A percentile compares a stretch with the other conserved stretches of the same genome.
These are phyloP conservation scores for Berkeleyomyces basicola DNA, from an alignment of 2,329 filamentous ascomycete genomes.

Conservation along the genomic window DNA sequence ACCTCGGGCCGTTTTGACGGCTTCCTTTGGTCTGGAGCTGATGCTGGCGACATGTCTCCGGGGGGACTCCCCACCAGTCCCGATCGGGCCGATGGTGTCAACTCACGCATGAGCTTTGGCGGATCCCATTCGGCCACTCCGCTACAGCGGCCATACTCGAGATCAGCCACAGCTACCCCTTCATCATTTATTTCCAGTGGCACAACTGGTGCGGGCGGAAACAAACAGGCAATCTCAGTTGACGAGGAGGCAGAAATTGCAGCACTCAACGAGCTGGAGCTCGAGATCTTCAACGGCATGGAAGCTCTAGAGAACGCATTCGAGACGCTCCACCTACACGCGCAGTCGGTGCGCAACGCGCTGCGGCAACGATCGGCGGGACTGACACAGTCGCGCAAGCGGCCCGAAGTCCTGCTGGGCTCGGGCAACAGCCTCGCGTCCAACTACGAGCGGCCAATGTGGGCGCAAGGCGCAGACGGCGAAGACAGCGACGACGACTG, in stretches of 20 bases:
- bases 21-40: slow-evolving; percentile 85
- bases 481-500: slow-evolving; percentile 43
- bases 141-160: slow-evolving; percentile 32
- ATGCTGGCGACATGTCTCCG: slow-evolving; percentile 34
- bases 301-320: slow-evolving; percentile 88
- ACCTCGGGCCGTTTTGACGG: slow-evolving; percentile 89
- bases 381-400: slow-evolving; percentile 44
- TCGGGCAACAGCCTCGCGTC: slow-evolving; percentile 31
- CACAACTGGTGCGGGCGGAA: slow-evolving; percentile 24
- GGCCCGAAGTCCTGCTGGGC: slow-evolving; percentile 36
- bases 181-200: slow-evolving; percentile 45
- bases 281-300: slow-evolving; percentile 88
- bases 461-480: slow-evolving; percentile 23
- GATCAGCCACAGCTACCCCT: slow-evolving; percentile 40
- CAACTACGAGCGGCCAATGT: slow-evolving; percentile 31
- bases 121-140: slow-evolving; percentile 24
- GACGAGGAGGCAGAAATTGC: slow-evolving; percentile 92
- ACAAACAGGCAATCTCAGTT: slow-evolving; percentile 53
- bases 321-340: slow-evolving; percentile 72
- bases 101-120: slow-evolving; percentile 13
- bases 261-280: slow-evolving; percentile 75
- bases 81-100: slow-evolving; percentile 16
- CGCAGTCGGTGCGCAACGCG: slow-evolving; percentile 61
- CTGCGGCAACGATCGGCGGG: slow-evolving; percentile 72
- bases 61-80: slow-evolving; percentile 35